These are phyloP conservation scores for Tricharina praecox DNA, from an alignment of 495 filamentous ascomycete genomes.

Conservation along the genomic window DNA sequence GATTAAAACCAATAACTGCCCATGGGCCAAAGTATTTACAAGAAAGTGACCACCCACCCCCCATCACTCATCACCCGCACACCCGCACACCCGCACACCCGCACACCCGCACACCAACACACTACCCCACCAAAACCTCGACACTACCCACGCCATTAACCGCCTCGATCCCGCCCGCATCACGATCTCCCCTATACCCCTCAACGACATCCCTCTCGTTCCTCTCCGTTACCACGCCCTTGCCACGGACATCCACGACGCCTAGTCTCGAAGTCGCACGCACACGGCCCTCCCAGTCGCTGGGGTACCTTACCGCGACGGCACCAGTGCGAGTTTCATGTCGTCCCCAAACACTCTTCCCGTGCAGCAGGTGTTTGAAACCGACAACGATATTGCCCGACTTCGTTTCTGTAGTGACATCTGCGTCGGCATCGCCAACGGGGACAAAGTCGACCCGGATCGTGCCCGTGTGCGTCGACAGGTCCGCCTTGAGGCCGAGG, in stretches of 20 bases:
- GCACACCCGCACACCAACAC: too few species aligned
- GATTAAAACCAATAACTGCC: too few species aligned
- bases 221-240: neutral
- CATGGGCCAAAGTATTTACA: too few species aligned
- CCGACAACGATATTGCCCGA: neutral
- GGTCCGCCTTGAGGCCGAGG: neutral
- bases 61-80: too few species aligned
- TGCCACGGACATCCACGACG: neutral
- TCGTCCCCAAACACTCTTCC: neutral
- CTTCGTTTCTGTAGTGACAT: too few species aligned
- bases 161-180: neutral
- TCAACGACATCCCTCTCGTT: neutral
- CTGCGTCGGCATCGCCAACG: too few species aligned
- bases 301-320: neutral
- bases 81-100: too few species aligned
- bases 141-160: neutral
- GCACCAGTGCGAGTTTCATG: neutral
- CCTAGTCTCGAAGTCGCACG: neutral
- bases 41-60: too few species aligned
- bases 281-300: neutral
- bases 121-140: neutral
- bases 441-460: too few species aligned
- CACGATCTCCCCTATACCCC: neutral
- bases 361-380: neutral
- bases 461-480: too few species aligned